These are phyloP conservation scores for Ephemerocybe angulata DNA, from an alignment of 768 basidiomycete genomes.

Conservation along the genomic window DNA sequence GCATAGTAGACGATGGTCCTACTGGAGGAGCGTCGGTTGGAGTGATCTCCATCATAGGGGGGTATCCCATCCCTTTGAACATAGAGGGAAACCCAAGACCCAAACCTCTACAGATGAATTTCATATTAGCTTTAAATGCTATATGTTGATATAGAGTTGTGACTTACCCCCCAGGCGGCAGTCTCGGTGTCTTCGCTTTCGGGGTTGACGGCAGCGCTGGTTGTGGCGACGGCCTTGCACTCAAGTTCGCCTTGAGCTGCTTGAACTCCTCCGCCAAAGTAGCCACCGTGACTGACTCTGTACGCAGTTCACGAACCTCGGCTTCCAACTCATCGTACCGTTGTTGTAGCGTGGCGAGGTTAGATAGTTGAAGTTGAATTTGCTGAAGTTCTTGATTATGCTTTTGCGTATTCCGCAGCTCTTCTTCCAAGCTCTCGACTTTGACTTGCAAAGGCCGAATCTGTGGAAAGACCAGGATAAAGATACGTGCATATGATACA, in stretches of 20 bases:
- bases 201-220: slow-evolving; percentile 3
- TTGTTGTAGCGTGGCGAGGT: slow-evolving; percentile 29
- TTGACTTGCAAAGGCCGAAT: slow-evolving; percentile 19
- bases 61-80: slow-evolving; percentile 5
- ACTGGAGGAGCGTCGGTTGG: slow-evolving; percentile 21
- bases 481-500: not conserved
- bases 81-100: slow-evolving; percentile 6
- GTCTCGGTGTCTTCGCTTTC: slow-evolving; percentile 2
- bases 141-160: not conserved
- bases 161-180: slow-evolving; percentile 2
- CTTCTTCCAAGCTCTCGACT: slow-evolving; percentile 1
- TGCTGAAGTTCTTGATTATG: slow-evolving; percentile 31
- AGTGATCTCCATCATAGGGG: not conserved
- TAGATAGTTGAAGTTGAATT: slow-evolving; percentile 30
- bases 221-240: not conserved
- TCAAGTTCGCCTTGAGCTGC: not conserved
- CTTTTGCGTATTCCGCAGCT: not conserved
- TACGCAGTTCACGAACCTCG: slow-evolving; percentile 27
- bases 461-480: slow-evolving; percentile 34
- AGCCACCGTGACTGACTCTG: slow-evolving; percentile 19
- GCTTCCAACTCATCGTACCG: slow-evolving; percentile 34
- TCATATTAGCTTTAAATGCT: not conserved
- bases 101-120: not conserved
- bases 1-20: slow-evolving; percentile 40
- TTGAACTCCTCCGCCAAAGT: slow-evolving; percentile 11